These are phyloP conservation scores for Monilinia aucupariae DNA, from an alignment of 2,329 filamentous ascomycete species.

Conservation along the genomic window DNA sequence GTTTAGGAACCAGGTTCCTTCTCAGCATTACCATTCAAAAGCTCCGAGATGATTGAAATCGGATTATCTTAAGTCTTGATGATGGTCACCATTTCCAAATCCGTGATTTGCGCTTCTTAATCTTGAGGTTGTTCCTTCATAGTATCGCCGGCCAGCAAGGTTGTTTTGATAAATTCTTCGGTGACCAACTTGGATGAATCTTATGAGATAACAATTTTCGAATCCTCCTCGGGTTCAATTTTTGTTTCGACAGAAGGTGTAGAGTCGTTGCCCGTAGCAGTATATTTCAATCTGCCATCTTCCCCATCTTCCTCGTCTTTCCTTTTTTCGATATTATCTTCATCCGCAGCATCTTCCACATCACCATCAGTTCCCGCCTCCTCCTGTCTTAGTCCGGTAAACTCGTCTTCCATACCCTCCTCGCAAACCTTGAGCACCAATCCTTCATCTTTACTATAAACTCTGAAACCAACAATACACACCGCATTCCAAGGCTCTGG, in stretches of 20 bases:
- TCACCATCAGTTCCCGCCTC: slow-evolving; percentile 24
- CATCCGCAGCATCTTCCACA: slow-evolving; percentile 25
- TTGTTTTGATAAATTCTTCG: background rate
- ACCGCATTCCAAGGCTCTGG: slow-evolving; percentile 41
- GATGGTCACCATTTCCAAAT: background rate
- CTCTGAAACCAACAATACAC: slow-evolving; percentile 40
- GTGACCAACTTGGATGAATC: background rate
- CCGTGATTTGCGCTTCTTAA: background rate
- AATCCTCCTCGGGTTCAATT: background rate
- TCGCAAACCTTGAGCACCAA: slow-evolving; percentile 26
- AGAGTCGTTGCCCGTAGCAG: background rate
- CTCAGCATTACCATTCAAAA: background rate
- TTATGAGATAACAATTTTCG: background rate
- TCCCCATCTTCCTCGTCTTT: background rate
- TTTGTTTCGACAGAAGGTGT: no score
- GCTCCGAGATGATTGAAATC: background rate
- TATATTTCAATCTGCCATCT: background rate
- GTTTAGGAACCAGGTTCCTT: background rate
- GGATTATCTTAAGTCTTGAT: background rate
- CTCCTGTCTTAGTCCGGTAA: background rate
- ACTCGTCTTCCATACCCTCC: slow-evolving; percentile 17
- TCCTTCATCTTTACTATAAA: slow-evolving; percentile 43
- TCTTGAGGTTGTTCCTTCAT: background rate
- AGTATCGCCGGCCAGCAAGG: background rate
- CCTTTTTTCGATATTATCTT: slow-evolving; percentile 22